Conservation (phyloP, 805 yeast genomes). For the Barnettozyma populi region DNA sequence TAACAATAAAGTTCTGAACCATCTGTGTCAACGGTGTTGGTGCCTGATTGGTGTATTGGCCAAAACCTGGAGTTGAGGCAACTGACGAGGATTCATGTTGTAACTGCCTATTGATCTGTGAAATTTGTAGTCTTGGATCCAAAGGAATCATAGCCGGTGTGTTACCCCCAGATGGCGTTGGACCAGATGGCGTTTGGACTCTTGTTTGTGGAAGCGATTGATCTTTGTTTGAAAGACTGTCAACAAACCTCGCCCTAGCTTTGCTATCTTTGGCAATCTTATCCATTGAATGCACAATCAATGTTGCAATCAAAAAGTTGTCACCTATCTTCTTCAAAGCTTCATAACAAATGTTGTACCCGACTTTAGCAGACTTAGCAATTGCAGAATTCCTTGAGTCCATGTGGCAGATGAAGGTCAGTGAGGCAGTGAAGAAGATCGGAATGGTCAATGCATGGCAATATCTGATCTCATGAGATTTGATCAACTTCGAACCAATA, state of each 20-base stretch:
- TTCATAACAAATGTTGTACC: conserved; percentile 27
- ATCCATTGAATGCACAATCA: conserved; percentile 47
- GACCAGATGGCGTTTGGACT: conserved; percentile 5
- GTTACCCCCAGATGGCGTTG: not conserved
- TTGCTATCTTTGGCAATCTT: conserved; percentile 32
- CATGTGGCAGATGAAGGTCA: conserved; percentile 69
- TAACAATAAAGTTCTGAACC: conserved; percentile 5
- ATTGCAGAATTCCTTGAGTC: conserved; percentile 33
- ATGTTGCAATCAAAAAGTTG: conserved; percentile 46
- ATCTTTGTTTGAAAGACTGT: conserved; percentile 15
- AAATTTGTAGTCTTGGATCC: not conserved
- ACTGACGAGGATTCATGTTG: not conserved
- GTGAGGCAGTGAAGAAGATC: conserved; percentile 55
- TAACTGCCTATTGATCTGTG: not conserved
- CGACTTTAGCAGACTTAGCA: conserved; percentile 31
- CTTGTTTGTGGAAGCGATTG: conserved; percentile 16
- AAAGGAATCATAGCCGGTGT: not conserved
- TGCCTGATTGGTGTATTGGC: not conserved
- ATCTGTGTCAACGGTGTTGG: conserved; percentile 7
- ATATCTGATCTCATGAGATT: conserved; percentile 42
- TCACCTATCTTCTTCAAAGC: conserved; percentile 39
- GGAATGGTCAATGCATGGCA: conserved; percentile 58
- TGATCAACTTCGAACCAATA: conserved; percentile 51
- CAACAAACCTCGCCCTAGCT: conserved; percentile 21
- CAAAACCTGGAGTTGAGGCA: conserved; percentile 5